phyloP scores from a whole-genome alignment of 2,329 filamentous ascomycete species.

The Monosporascus cannonballus region DNA sequence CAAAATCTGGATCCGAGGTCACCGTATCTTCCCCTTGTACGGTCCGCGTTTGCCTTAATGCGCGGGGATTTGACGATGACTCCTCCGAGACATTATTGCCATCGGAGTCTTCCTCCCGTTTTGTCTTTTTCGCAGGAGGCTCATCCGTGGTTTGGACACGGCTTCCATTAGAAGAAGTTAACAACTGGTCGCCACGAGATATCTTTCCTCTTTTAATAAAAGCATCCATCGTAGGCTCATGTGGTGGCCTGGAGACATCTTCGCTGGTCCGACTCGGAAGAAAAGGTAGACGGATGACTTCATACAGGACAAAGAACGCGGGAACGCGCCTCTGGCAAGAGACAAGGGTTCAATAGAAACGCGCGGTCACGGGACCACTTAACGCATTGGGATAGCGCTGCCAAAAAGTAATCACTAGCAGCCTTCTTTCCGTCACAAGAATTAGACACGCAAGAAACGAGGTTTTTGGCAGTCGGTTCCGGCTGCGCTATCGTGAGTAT shows the following conservation, averaged over 20 bases:
- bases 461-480: not conserved
- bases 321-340: constrained; percentile 7
- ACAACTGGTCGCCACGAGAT: constrained; percentile 4
- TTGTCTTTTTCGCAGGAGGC: constrained; percentile 30
- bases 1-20: constrained; percentile 30
- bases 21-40: constrained; percentile 10
- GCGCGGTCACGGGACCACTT: not conserved
- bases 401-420: no score
- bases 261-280: not conserved
- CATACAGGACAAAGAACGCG: constrained; percentile 11
- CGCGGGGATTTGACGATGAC: constrained; percentile 9
- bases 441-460: no score
- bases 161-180: constrained; percentile 4
- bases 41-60: constrained; percentile 9
- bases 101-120: constrained; percentile 26
- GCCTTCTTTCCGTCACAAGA: no score
- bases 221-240: constrained; percentile 20
- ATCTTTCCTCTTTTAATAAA: constrained; percentile 19
- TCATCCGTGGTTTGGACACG: constrained; percentile 8
- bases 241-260: constrained; percentile 1
- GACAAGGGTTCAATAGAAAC: constrained; percentile 1
- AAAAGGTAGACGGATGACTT: constrained; percentile 8
- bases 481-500: not conserved
- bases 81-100: constrained; percentile 24
- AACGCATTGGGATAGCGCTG: not conserved